These are phyloP conservation scores for Neurospora sp. DNA, from an alignment of 495 filamentous ascomycete species.

Conservation along the genomic window DNA sequence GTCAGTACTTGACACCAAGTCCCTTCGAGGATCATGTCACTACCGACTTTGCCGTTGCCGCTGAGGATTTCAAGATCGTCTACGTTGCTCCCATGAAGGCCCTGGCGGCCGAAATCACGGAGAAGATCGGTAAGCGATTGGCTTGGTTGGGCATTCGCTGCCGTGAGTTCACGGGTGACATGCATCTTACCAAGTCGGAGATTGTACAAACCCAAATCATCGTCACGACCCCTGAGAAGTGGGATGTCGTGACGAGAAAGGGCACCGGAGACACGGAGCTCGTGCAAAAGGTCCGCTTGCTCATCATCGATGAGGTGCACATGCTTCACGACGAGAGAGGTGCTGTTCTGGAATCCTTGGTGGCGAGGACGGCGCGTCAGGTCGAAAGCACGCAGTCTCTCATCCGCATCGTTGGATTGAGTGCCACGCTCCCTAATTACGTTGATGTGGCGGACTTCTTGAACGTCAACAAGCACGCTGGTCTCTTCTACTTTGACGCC, in stretches of 20 bases:
- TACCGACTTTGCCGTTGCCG: constrained; percentile 63
- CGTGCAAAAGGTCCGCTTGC: constrained; percentile 88
- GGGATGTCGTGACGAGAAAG: constrained; percentile 96
- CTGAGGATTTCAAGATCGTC: constrained; percentile 93
- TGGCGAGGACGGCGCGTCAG: constrained; percentile 87
- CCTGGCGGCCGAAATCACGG: constrained; percentile 88
- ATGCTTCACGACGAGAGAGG: constrained; percentile 99
- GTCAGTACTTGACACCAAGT: constrained; percentile 71
- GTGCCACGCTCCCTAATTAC: constrained; percentile 92
- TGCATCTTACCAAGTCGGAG: constrained; percentile 96
- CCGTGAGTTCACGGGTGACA: constrained; percentile 91
- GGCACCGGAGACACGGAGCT: constrained; percentile 95
- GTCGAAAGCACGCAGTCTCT: constrained; percentile 97
- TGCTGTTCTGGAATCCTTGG: constrained; percentile 88
- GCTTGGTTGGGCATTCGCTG: constrained; percentile 84
- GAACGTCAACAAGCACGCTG: constrained; percentile 86
- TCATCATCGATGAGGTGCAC: constrained; percentile 98
- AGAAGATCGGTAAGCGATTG: constrained; percentile 87
- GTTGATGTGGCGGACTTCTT: constrained; percentile 93
- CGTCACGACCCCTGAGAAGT: constrained; percentile 98
- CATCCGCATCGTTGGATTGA: constrained; percentile 91
- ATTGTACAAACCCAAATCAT: constrained; percentile 95
- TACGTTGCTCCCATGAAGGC: constrained; percentile 99
- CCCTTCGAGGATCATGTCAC: constrained; percentile 64
- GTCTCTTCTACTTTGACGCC: constrained; percentile 92